Percentiles rank a stretch among this genome's conserved stretches.
These are phyloP conservation scores for Aspergillus pseudonomiae DNA, from an alignment of 2,329 filamentous ascomycete species.

Conservation along the genomic window DNA sequence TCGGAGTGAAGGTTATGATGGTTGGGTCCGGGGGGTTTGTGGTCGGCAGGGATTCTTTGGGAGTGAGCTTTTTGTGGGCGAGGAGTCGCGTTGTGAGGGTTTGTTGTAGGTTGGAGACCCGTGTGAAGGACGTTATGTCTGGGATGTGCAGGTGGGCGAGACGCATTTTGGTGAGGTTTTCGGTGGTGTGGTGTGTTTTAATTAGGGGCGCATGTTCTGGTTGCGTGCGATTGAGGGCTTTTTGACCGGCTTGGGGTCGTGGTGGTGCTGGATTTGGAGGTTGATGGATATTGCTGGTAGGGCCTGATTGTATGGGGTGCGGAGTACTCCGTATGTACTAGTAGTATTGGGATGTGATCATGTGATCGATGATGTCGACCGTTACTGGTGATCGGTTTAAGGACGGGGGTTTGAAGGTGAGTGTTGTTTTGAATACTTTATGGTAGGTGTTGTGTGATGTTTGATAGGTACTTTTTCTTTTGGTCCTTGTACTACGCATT, in stretches of 20 bases:
- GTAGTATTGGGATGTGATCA: slow-evolving; percentile 1
- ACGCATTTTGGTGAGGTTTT: slow-evolving; percentile 43
- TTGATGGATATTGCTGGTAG: neutral
- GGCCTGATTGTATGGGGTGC: neutral
- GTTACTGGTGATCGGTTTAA: neutral
- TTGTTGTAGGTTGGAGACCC: slow-evolving; percentile 60
- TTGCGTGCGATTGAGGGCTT: neutral
- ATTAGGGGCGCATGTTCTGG: neutral
- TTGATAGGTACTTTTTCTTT: neutral
- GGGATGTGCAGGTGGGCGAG: slow-evolving; percentile 65
- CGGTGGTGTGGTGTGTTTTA: neutral
- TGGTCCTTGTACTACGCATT: neutral
- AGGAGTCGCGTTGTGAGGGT: slow-evolving; percentile 61
- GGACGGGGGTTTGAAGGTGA: neutral
- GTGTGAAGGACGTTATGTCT: slow-evolving; percentile 56
- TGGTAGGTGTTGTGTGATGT: neutral
- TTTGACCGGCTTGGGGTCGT: neutral
- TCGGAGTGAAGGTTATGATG: slow-evolving; percentile 79
- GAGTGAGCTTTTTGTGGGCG: slow-evolving; percentile 58
- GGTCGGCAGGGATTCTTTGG: slow-evolving; percentile 22
- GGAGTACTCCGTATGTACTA: neutral
- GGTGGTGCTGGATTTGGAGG: neutral
- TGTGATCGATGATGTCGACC: slow-evolving; percentile 2
- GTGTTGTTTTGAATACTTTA: neutral
- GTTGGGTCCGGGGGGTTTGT: slow-evolving; percentile 62